These are phyloP conservation scores for Sarocladium oryzae DNA, from an alignment of 2,329 filamentous ascomycete genomes.

Conservation along the genomic window DNA sequence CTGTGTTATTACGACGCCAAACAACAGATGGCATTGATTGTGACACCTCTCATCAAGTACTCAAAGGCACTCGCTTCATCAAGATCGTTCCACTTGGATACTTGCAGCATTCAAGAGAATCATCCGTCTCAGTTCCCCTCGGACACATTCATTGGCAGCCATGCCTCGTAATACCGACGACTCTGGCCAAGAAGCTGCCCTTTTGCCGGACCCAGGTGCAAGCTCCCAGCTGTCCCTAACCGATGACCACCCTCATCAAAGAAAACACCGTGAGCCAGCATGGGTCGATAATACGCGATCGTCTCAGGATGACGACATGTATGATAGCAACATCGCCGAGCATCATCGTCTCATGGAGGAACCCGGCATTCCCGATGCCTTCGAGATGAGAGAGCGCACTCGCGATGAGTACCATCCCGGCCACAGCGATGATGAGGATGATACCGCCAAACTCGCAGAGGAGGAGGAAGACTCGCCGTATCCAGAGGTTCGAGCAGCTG, in stretches of 20 bases:
- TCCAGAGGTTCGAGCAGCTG: constrained; percentile 58
- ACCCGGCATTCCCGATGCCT: constrained; percentile 7
- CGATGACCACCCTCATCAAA: constrained; percentile 2
- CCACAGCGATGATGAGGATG: constrained; percentile 20
- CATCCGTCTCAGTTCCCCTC: too few species aligned
- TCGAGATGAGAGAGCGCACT: constrained; percentile 9
- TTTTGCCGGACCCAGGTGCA: neutral
- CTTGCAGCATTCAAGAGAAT: neutral
- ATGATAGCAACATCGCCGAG: constrained; percentile 34
- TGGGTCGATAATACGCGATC: neutral
- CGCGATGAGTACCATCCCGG: constrained; percentile 24
- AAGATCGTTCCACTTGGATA: neutral
- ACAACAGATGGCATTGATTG: too few species aligned
- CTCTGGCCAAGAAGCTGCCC: neutral
- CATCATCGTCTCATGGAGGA: constrained; percentile 48
- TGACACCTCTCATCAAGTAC: too few species aligned
- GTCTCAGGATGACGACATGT: constrained; percentile 29
- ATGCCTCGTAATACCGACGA: constrained; percentile 1
- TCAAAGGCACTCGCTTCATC: too few species aligned
- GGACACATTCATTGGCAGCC: too few species aligned
- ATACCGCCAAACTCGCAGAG: constrained; percentile 18
- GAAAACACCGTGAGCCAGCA: constrained; percentile 1
- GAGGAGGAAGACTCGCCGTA: constrained; percentile 56
- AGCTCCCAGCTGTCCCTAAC: constrained; percentile 3
- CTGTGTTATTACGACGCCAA: too few species aligned